Percentiles rank a stretch among this genome's conserved stretches.
Conservation (phyloP, 2,329 filamentous ascomycete genomes). For the Fusarium citri region DNA sequence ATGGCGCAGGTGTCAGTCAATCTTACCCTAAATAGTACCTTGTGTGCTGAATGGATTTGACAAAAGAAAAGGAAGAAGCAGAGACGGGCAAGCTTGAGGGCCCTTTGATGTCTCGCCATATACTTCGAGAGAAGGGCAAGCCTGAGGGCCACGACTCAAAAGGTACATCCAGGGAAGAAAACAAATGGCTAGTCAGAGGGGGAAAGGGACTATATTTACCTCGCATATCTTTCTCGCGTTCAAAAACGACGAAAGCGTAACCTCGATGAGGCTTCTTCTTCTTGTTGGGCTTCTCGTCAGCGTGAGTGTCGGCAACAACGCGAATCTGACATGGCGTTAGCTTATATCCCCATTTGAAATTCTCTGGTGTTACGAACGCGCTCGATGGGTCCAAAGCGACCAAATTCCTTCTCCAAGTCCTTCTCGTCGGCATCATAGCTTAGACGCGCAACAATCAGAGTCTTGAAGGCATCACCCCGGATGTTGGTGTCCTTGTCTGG, state of each 20-base stretch:
- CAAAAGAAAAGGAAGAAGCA: conserved; percentile 46
- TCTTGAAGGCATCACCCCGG: conserved; percentile 93
- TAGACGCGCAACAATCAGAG: conserved; percentile 89
- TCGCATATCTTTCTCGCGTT: conserved; percentile 99
- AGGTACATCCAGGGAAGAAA: conserved; percentile 42
- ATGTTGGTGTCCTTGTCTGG: conserved; percentile 88
- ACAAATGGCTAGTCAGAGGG: conserved; percentile 47
- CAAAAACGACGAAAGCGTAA: conserved; percentile 97
- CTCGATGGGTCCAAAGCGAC: conserved; percentile 93
- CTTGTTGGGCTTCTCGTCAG: conserved; percentile 76
- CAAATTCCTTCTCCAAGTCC: conserved; percentile 93
- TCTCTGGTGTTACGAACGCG: conserved; percentile 67
- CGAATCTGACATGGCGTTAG: conserved; percentile 73
- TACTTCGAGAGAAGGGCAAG: conserved; percentile 54
- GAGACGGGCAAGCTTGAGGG: conserved; percentile 70
- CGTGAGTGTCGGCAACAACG: conserved; percentile 82
- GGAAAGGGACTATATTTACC: conserved; percentile 71
- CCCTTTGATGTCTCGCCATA: conserved; percentile 61
- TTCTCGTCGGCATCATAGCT: conserved; percentile 90
- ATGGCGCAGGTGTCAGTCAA: conserved; percentile 74
- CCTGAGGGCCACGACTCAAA: conserved; percentile 57
- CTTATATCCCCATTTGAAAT: not conserved
- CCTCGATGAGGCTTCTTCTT: conserved; percentile 86
- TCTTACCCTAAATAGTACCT: conserved; percentile 63
- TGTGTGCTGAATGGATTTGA: conserved; percentile 37